These are phyloP conservation scores for Flaveria floridana DNA, from an alignment of 140 eudicot species.

Conservation along the genomic window DNA sequence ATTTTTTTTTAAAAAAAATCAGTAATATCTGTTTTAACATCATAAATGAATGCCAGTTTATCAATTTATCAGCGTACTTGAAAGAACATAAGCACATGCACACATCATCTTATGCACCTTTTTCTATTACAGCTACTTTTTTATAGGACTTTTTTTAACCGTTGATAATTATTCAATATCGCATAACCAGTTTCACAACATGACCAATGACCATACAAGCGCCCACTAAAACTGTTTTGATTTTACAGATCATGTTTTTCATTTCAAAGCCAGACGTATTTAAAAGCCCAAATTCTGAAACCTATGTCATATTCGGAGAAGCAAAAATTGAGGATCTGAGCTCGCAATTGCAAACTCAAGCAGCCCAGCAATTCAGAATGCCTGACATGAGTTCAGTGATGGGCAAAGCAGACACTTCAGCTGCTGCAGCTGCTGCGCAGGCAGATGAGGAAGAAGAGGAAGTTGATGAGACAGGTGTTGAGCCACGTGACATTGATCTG, in stretches of 20 bases:
- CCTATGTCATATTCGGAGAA: slow-evolving; percentile 82
- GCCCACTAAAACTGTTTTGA: background rate
- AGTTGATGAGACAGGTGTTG: slow-evolving; percentile 77
- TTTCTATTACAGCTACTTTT: background rate
- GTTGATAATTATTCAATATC: background rate
- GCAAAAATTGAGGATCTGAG: slow-evolving; percentile 89
- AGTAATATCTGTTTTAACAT: too few species aligned
- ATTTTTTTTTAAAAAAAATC: too few species aligned
- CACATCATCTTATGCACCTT: background rate
- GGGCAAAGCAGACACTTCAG: slow-evolving; percentile 58
- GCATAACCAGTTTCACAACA: background rate
- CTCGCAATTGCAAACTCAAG: slow-evolving; percentile 91
- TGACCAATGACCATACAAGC: background rate
- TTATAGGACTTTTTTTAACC: background rate
- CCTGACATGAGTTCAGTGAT: slow-evolving; percentile 77
- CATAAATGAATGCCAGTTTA: too few species aligned
- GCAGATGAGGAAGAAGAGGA: slow-evolving; percentile 84
- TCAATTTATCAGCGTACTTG: background rate
- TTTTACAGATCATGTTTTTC: slow-evolving; percentile 65
- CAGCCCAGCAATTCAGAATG: slow-evolving; percentile 88
- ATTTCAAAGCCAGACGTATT: slow-evolving; percentile 93
- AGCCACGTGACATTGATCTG: slow-evolving; percentile 83
- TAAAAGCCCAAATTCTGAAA: slow-evolving; percentile 87
- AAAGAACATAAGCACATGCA: background rate
- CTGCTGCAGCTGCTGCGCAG: slow-evolving; percentile 40